Conservation (phyloP, 345 rosid species). For the Dimocarpus longan region DNA sequence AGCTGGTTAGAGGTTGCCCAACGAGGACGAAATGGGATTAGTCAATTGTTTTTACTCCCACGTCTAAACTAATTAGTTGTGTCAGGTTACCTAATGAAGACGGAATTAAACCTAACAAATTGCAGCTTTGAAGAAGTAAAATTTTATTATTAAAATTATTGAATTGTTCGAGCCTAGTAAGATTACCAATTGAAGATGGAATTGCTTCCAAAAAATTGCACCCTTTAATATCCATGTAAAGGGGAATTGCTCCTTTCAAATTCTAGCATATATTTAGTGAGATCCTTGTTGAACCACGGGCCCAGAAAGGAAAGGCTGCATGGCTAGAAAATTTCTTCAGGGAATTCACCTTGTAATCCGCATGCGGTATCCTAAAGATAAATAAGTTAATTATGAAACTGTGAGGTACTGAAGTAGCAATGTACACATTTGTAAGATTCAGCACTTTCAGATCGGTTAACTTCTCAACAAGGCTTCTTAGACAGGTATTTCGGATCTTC, state of each 20-base stretch:
- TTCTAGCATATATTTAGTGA: not conserved
- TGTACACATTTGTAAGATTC: not conserved
- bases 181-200: not conserved
- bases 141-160: not conserved
- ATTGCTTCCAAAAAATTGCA: not conserved
- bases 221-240: not conserved
- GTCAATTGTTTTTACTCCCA: no score
- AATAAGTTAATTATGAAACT: conserved; percentile 5
- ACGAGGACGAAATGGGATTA: no score
- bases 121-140: not conserved
- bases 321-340: not conserved
- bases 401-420: no score
- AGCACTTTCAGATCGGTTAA: no score
- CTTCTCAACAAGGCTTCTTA: no score
- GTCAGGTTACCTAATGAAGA: no score
- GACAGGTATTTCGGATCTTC: no score
- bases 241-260: not conserved
- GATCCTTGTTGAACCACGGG: not conserved
- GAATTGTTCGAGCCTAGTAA: not conserved
- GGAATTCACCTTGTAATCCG: conserved; percentile 7
- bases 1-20: no score
- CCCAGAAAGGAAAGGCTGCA: not conserved
- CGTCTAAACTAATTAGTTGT: no score
- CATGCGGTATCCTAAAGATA: not conserved
- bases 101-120: conserved; percentile 4